Percentiles rank a stretch among this genome's conserved stretches.
These are phyloP conservation scores for Candida sanyaensis DNA, from an alignment of 1,139 yeast species.

Conservation along the genomic window DNA sequence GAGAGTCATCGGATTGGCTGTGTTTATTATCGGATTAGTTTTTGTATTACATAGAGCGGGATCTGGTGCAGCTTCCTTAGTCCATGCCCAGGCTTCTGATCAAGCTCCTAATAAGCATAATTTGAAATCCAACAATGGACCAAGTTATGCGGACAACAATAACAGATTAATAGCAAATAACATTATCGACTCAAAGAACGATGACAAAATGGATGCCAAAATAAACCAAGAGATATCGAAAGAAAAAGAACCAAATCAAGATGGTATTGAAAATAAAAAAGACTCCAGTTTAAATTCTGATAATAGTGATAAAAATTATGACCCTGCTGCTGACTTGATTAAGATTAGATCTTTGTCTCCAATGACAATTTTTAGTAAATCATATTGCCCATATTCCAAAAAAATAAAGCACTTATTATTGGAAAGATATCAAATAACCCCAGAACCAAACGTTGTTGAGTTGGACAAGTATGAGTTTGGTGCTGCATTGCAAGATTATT, in stretches of 20 bases:
- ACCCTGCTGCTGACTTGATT: constrained; percentile 61
- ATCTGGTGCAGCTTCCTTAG: constrained; percentile 13
- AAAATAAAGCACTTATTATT: constrained; percentile 65
- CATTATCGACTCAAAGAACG: constrained; percentile 34
- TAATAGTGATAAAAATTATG: constrained; percentile 35
- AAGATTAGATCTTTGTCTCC: constrained; percentile 66
- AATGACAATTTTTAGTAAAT: constrained; percentile 69
- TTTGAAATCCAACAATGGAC: constrained; percentile 3
- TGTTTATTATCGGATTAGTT: constrained; percentile 17
- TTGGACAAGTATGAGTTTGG: constrained; percentile 79
- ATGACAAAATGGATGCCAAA: constrained; percentile 41
- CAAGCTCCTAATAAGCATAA: constrained; percentile 14
- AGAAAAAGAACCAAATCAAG: constrained; percentile 15
- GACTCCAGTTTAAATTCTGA: constrained; percentile 6
- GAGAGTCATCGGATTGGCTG: constrained; percentile 20
- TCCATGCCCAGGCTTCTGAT: constrained; percentile 17
- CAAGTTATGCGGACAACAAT: constrained; percentile 2
- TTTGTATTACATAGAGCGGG: constrained; percentile 19
- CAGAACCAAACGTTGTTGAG: constrained; percentile 74
- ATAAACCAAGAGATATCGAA: constrained; percentile 42
- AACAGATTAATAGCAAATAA: constrained; percentile 14
- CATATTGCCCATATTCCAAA: constrained; percentile 75
- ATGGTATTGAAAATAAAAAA: constrained; percentile 5
- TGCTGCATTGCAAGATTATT: constrained; percentile 56
- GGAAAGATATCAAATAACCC: constrained; percentile 68